Conservation (phyloP, 2,329 filamentous ascomycete genomes). For the Leptoxyphium fumago region DNA sequence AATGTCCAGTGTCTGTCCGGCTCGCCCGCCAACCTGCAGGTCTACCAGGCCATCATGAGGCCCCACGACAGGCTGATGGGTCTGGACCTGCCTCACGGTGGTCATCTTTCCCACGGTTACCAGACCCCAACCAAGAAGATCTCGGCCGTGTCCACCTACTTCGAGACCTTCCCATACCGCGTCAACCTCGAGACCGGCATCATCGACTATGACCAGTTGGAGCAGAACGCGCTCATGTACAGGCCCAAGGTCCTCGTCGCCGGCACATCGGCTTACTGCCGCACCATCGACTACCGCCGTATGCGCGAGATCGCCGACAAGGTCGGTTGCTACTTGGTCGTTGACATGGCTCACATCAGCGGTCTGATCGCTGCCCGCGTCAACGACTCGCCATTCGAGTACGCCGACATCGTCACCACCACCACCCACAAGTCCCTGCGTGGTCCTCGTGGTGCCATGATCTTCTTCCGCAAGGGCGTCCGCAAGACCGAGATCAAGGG, state of each 20-base stretch:
- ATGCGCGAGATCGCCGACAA: conserved; percentile 94
- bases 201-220: conserved; percentile 90
- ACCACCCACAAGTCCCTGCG: conserved; percentile 98
- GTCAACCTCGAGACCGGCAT: conserved; percentile 80
- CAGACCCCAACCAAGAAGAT: conserved; percentile 76
- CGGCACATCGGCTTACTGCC: conserved; percentile 95
- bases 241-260: conserved; percentile 93
- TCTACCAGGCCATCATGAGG: conserved; percentile 85
- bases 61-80: conserved; percentile 95
- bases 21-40: conserved; percentile 60
- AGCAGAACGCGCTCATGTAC: conserved; percentile 82
- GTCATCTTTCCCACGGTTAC: conserved; percentile 92
- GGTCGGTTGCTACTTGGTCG: conserved; percentile 84
- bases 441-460: conserved; percentile 96
- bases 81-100: conserved; percentile 88
- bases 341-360: conserved; percentile 98
- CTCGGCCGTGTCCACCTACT: conserved; percentile 95
- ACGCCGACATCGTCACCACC: conserved; percentile 94
- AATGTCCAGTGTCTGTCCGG: conserved; percentile 91
- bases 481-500: conserved; percentile 81
- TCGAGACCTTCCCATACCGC: conserved; percentile 95
- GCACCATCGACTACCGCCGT: conserved; percentile 87
- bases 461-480: conserved; percentile 98
- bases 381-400: conserved; percentile 79
- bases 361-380: conserved; percentile 86